Percentiles rank a stretch among this genome's conserved stretches.
Conservation (phyloP, 2,329 filamentous ascomycete genomes). For the Xylaria polymorpha region DNA sequence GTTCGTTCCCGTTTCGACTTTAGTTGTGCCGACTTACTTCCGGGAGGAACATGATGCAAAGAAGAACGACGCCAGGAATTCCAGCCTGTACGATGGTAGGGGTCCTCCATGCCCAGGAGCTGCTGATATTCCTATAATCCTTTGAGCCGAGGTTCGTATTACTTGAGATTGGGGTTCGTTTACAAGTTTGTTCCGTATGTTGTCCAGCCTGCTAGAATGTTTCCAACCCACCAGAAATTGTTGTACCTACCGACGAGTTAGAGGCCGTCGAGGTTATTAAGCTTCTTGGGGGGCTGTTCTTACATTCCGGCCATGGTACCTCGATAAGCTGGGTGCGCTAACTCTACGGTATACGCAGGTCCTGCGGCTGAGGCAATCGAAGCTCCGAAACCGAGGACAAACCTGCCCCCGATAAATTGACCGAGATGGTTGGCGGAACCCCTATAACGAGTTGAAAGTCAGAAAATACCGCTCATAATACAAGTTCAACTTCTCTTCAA, state of each 20-base stretch:
- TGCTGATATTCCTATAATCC: conserved; percentile 53
- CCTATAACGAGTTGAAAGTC: background rate
- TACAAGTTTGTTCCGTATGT: conserved; percentile 55
- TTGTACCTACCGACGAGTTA: conserved; percentile 48
- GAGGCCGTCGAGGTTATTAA: conserved; percentile 37
- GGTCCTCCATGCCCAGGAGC: conserved; percentile 66
- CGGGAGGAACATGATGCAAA: conserved; percentile 53
- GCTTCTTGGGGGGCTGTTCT: conserved; percentile 58
- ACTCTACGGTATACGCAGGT: conserved; percentile 72
- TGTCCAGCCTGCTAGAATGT: conserved; percentile 66
- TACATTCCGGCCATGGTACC: conserved; percentile 70
- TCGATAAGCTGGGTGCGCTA: conserved; percentile 71
- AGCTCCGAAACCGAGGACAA: conserved; percentile 68
- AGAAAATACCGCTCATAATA: background rate
- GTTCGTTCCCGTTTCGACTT: background rate
- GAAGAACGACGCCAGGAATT: conserved; percentile 59
- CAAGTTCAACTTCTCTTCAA: background rate
- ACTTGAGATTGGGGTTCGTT: background rate
- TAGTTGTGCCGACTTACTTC: conserved; percentile 39
- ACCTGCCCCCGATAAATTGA: conserved; percentile 68
- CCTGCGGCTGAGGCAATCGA: conserved; percentile 69
- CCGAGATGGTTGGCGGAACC: conserved; percentile 58
- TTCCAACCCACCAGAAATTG: conserved; percentile 61
- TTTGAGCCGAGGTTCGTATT: conserved; percentile 10
- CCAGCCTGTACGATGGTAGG: conserved; percentile 66